Conservation (phyloP, 75 land plant species). For the Ceratopteris richardii region DNA sequence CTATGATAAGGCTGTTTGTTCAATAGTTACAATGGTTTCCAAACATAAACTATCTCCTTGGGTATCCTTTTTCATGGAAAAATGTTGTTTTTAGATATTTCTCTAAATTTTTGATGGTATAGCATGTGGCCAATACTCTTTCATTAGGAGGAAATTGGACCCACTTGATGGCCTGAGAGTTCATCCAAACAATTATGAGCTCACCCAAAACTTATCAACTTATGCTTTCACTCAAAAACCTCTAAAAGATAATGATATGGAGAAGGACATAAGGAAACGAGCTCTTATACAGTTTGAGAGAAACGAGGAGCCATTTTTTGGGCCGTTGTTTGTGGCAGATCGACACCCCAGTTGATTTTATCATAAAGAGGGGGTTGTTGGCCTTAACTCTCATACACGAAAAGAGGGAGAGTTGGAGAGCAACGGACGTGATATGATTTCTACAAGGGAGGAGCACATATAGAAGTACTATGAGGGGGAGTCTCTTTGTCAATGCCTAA, state of each 20-base stretch:
- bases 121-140: conserved; percentile 66
- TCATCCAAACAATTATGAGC: conserved; percentile 84
- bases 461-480: no score
- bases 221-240: conserved; percentile 46
- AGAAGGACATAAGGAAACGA: conserved; percentile 71
- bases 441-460: no score
- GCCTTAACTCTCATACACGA: no score
- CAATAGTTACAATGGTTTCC: conserved; percentile 55
- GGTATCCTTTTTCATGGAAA: conserved; percentile 39
- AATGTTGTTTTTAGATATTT: conserved; percentile 69
- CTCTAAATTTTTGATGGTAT: conserved; percentile 77
- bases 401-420: no score
- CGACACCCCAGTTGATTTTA: no score
- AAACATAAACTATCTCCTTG: conserved; percentile 55
- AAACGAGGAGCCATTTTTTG: conserved; percentile 45
- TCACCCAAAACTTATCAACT: conserved; percentile 77
- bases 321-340: no score
- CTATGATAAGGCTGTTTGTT: conserved; percentile 59
- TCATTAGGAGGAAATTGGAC: conserved; percentile 51
- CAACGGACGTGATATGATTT: no score
- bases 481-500: no score
- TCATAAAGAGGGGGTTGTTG: no score
- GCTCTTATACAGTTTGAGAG: conserved; percentile 81
- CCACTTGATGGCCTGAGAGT: conserved; percentile 89
- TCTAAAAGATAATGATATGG: conserved; percentile 46